A percentile compares a stretch with the other conserved stretches of the same genome.
phyloP scores from a whole-genome alignment of 495 filamentous ascomycete species.

The Aeminium ludgeri region DNA sequence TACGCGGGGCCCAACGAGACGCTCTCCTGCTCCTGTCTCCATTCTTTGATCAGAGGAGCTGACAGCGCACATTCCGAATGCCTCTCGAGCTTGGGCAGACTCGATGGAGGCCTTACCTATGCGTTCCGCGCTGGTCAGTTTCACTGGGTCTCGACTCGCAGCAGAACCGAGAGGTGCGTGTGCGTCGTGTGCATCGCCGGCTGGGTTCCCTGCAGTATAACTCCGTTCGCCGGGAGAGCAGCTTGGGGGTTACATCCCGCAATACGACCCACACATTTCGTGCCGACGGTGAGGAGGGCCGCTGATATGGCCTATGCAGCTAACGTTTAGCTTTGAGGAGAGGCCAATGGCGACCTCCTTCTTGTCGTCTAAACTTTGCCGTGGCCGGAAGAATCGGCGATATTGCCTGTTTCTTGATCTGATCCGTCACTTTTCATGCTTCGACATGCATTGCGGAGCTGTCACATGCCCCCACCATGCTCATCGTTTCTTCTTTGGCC shows the following conservation, averaged over 20 bases:
- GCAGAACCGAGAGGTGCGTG: not conserved
- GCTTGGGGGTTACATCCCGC: not conserved
- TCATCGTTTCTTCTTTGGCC: slow-evolving; percentile 4
- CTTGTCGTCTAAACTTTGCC: slow-evolving; percentile 7
- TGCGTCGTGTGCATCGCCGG: slow-evolving; percentile 4
- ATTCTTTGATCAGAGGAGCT: not conserved
- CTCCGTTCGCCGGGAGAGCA: not conserved
- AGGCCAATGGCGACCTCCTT: slow-evolving; percentile 10
- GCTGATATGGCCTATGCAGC: slow-evolving; percentile 10
- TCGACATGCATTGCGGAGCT: not conserved
- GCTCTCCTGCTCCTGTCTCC: not conserved
- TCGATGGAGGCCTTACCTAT: not conserved
- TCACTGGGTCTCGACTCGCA: not conserved
- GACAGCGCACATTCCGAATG: not conserved
- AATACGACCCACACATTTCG: slow-evolving; percentile 11
- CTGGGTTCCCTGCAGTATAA: slow-evolving; percentile 10
- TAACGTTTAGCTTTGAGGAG: slow-evolving; percentile 12
- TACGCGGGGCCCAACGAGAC: too few relatives aligned
- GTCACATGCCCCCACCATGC: not conserved
- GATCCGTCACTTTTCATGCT: not conserved
- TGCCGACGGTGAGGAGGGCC: slow-evolving; percentile 4
- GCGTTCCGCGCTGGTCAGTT: not conserved
- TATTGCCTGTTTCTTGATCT: slow-evolving; percentile 1
- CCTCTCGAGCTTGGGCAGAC: not conserved
- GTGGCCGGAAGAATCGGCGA: slow-evolving; percentile 9